A percentile compares a stretch with the other conserved stretches of the same genome.
These are phyloP conservation scores for Prunus kanzakura DNA, from an alignment of 306 rosid species.

Conservation along the genomic window DNA sequence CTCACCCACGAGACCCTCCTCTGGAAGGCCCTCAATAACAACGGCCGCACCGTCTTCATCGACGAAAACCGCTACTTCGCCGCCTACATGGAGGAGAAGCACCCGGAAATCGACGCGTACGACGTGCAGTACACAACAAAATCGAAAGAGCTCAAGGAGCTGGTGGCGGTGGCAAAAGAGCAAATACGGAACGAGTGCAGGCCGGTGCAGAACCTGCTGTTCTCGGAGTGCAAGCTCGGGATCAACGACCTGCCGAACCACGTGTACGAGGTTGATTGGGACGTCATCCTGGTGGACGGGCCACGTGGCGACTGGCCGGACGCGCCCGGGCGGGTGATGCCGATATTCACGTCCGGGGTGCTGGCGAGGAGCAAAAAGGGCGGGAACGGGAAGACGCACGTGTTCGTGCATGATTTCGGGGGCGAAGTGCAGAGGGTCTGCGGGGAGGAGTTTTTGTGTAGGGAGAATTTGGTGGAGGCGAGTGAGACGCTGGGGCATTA, in stretches of 20 bases:
- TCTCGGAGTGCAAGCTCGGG: conserved; percentile 81
- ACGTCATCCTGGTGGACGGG: conserved; percentile 79
- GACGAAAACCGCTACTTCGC: conserved; percentile 96
- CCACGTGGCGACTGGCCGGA: conserved; percentile 94
- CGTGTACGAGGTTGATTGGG: conserved; percentile 93
- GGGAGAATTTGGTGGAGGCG: conserved; percentile 74
- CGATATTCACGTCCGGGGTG: conserved; percentile 87
- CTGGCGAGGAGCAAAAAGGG: conserved; percentile 87
- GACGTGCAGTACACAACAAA: conserved; percentile 94
- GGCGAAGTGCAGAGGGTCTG: conserved; percentile 60
- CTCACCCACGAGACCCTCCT: conserved; percentile 83
- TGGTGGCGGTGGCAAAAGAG: conserved; percentile 56
- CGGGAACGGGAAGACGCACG: conserved; percentile 83
- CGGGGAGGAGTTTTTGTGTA: conserved; percentile 78
- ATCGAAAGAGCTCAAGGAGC: conserved; percentile 57
- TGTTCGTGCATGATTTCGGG: conserved; percentile 74
- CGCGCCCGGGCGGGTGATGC: conserved; percentile 80
- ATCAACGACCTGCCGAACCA: conserved; percentile 92
- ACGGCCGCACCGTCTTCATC: conserved; percentile 87
- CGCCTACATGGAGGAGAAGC: conserved; percentile 73
- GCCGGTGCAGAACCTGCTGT: conserved; percentile 86
- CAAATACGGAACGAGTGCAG: conserved; percentile 76
- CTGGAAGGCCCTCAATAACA: conserved; percentile 88
- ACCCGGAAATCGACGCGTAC: conserved; percentile 88
- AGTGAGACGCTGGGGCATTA: conserved; percentile 69